Evolutionary conservation across 1,284 basidiomycete species (phyloP).

Genomic region (Malassezia brasiliensis): DNA sequence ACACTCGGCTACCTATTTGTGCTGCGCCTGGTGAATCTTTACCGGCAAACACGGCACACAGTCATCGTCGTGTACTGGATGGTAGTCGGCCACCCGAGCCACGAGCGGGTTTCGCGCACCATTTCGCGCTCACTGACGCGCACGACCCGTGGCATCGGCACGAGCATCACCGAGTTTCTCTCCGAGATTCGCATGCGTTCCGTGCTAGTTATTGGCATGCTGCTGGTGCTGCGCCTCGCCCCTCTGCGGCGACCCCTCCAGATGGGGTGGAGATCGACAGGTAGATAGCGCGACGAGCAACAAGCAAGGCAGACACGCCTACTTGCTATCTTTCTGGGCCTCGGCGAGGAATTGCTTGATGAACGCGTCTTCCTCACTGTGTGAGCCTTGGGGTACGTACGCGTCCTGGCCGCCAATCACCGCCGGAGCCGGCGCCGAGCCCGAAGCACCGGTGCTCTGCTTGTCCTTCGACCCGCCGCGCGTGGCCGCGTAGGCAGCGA

Average conservation of each 20-base stretch:
- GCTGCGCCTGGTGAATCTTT: conserved; percentile 32
- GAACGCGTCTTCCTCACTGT: conserved; percentile 44
- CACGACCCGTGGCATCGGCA: not conserved
- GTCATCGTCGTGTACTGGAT: conserved; percentile 2
- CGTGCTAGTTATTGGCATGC: not conserved
- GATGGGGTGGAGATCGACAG: not conserved
- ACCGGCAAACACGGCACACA: conserved; percentile 22
- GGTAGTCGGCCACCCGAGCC: not conserved
- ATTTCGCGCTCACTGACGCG: conserved; percentile 1
- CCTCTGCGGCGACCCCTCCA: not conserved
- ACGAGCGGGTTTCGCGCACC: not conserved
- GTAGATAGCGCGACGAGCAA: not conserved
- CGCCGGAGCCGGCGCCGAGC: conserved; percentile 5
- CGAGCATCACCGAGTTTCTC: not conserved
- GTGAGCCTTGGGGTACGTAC: conserved; percentile 6
- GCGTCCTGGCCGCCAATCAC: conserved; percentile 1
- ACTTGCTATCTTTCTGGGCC: conserved; percentile 25
- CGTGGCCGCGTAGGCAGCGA: conserved; percentile 17
- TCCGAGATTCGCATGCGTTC: not conserved
- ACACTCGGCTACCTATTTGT: conserved; percentile 45
- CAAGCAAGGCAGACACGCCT: not conserved
- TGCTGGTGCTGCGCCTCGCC: not conserved
- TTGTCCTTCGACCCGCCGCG: conserved; percentile 20
- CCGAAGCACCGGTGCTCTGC: not conserved
- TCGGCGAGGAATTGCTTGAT: conserved; percentile 46